A percentile compares a stretch with the other conserved stretches of the same genome.
These are phyloP conservation scores for Stentor coeruleus DNA, from an alignment of 73 alveolate species.

Conservation along the genomic window DNA sequence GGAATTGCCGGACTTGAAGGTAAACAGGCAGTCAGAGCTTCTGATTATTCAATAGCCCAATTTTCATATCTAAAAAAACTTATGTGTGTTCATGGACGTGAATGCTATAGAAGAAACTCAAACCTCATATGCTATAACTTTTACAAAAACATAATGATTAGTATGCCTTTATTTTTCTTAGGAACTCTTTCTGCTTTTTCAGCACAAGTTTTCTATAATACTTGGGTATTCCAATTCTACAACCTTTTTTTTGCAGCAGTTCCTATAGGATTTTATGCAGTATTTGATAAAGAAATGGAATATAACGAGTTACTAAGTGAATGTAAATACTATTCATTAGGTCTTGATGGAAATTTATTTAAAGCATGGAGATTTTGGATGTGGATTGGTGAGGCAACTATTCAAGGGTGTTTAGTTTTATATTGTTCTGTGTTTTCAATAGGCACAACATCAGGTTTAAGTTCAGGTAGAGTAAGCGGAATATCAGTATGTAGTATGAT, in stretches of 20 bases:
- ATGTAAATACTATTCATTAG: conserved; percentile 79
- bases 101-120: conserved; percentile 90
- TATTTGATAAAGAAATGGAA: conserved; percentile 74
- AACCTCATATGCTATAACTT: conserved; percentile 86
- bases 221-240: conserved; percentile 82
- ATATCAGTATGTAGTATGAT: background rate
- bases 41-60: conserved; percentile 92
- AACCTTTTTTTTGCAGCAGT: conserved; percentile 80
- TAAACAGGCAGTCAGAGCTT: conserved; percentile 90
- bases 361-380: conserved; percentile 62
- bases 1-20: conserved; percentile 97
- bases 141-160: conserved; percentile 89
- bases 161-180: conserved; percentile 85
- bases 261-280: conserved; percentile 84
- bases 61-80: conserved; percentile 78
- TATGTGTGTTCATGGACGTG: conserved; percentile 94
- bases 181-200: conserved; percentile 76
- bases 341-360: conserved; percentile 53
- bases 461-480: background rate
- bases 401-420: conserved; percentile 61
- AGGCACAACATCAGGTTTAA: background rate
- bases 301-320: conserved; percentile 42
- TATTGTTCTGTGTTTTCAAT: conserved; percentile 42
- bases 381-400: conserved; percentile 77
- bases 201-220: conserved; percentile 83